A percentile compares a stretch with the other conserved stretches of the same genome.
phyloP scores from a whole-genome alignment of 2,329 filamentous ascomycete species.

The Pseudocercospora vitis region DNA sequence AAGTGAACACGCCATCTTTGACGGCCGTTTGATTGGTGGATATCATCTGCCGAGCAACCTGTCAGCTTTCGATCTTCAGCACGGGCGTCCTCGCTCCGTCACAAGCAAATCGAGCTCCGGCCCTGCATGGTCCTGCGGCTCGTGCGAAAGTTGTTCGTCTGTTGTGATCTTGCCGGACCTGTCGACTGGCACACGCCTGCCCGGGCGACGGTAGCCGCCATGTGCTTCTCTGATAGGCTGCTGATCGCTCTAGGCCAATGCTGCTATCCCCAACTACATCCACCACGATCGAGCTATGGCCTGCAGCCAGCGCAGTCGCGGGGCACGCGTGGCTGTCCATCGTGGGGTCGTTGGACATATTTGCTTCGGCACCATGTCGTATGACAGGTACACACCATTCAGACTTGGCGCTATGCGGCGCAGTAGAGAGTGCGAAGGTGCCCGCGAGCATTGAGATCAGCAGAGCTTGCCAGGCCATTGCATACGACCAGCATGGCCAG shows the following conservation, averaged over 20 bases:
- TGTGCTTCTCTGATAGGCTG: constrained; percentile 21
- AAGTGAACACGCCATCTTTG: constrained; percentile 5
- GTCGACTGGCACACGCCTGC: constrained; percentile 4
- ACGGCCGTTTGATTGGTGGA: neutral
- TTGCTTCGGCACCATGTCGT: constrained; percentile 14
- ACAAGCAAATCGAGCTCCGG: constrained; percentile 11
- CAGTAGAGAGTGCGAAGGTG: constrained; percentile 5
- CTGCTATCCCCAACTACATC: constrained; percentile 11
- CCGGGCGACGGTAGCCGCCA: constrained; percentile 15
- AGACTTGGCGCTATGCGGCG: constrained; percentile 2
- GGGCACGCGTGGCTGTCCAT: constrained; percentile 10
- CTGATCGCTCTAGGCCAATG: constrained; percentile 8
- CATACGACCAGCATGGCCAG: constrained; percentile 10
- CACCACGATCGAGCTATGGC: constrained; percentile 9
- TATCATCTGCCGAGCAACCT: neutral
- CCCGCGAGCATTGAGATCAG: constrained; percentile 5
- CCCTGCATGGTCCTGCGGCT: constrained; percentile 13
- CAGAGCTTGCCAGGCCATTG: constrained; percentile 10
- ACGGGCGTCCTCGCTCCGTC: constrained; percentile 3
- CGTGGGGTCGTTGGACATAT: constrained; percentile 15
- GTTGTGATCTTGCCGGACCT: constrained; percentile 14
- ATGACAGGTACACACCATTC: constrained; percentile 9
- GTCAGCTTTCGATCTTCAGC: neutral
- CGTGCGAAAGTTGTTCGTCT: neutral
- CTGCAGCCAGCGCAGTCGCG: constrained; percentile 13